Base-by-base conservation (phyloP, 2,329 filamentous ascomycete genomes). In the Xylariales sp. region DNA sequence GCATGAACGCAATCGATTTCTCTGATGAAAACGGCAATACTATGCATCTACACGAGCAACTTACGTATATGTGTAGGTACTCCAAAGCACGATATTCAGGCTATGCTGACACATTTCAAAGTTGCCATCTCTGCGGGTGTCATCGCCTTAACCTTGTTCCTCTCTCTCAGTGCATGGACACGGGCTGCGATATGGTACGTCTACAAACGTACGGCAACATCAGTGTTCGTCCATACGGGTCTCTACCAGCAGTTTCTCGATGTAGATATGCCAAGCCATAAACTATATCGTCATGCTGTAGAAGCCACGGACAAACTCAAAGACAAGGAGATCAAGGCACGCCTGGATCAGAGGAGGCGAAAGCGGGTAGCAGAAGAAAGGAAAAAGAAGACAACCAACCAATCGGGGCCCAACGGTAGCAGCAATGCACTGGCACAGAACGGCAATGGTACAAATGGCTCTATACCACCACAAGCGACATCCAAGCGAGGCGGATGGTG, bases 1-100 rank as follows among this genome's bases (percentile, higher is more conserved):
- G 63, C 0, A 66, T 68, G 63, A 66, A 66, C 40, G 53, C 54
- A 4, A 31, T 15, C 0, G 49, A 56, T 16, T 51, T 57, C 11
- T 47, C 42, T 0, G 28, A 16, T 6, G 39, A 47, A 1, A 45
- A 34, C 7, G 39, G 45, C 1, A 46, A 36, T 3, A 47, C 44
- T 32, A 44, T 43, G 40, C 32, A 40, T 7, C 46, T 54, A 6
- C 19, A 22, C 1, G 35, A 45, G 9, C 19, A 45, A 15, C 37
- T 57, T 15, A 16, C 39, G 5, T 52, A 51, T 3, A 58, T 58
- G 40, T 52, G 54, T 59, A 50, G 49, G 56, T 46, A 4, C 14
- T n/a, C n/a, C n/a, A n/a, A n/a, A n/a, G 11, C 14, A n/a, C 9
- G 28, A 3, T 1, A 29, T 43, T 9, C 29, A 40, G 9, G 32